Evolutionary conservation across 2,329 filamentous ascomycete genomes (phyloP), one percentile per base, ranked within the genome.

Genomic region (Neophaeococcomyces aloes): DNA sequence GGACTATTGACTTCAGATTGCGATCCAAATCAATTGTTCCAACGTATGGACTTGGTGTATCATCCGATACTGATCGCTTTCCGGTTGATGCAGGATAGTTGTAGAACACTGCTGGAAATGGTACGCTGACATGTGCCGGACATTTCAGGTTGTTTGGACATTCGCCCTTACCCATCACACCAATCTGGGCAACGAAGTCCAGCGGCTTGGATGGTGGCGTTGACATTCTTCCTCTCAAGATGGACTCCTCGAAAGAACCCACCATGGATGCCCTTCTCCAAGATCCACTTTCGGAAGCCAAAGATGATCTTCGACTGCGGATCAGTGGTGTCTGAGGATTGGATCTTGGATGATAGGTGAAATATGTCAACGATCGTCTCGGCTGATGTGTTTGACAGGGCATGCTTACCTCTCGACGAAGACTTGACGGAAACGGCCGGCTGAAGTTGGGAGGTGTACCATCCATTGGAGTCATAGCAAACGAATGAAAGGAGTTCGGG

Each of bases 191-290:
- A 4, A 93, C 74, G 57, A 98, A 98, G 52, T 94, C 81, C 4
- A 98, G 69, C 4, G 91, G 89, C 52, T 85, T 88, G 1, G 89
- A 96, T 0, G 91, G 89, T 2, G 81, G 91, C 1, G 88, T 95
- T 21, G 91, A 96, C 91, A 98, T 98, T 49, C 91, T 79, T 30
- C 91, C 91, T 36, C 86, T 79, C 2, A 98, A 69, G 48, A 98
- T 95, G 21, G 87, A 95, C 65, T 98, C 91, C 63, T 98, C 91
- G 55, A 95, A 98, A 1, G 89, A 95, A 2, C 91, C 91, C 2
- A 96, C 89, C 83, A 98, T 93, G 3, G 88, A 88, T 7, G 89
- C 88, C 62, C 93, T 86, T 45, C 89, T 84, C 21, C 91, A 68
- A 3, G 86, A 81, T 2, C 86, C 86, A 2, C 71, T 67, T 35